Percentiles rank a stretch among this genome's conserved stretches.
Evolutionary conservation across 306 rosid genomes (phyloP).

Genomic region (Morella rubra): DNA sequence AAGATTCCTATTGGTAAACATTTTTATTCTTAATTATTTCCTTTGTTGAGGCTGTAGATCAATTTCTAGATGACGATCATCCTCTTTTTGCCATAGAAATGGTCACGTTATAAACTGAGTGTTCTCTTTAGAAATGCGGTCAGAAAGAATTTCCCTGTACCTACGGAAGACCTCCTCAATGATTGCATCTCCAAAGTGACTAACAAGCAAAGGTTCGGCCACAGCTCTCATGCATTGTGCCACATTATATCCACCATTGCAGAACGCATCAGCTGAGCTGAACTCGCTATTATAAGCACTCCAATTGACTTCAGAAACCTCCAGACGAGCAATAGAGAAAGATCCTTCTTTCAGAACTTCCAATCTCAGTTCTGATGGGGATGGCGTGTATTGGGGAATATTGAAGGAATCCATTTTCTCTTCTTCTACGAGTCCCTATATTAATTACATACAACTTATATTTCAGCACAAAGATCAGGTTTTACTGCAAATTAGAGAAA

Average conservation of each 20-base stretch:
- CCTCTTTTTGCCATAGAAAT: slow-evolving; percentile 11
- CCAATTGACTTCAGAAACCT: slow-evolving; percentile 41
- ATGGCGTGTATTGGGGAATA: slow-evolving; percentile 56
- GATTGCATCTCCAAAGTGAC: slow-evolving; percentile 46
- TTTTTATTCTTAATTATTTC: too few species aligned
- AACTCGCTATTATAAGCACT: slow-evolving; percentile 20
- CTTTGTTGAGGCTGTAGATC: too few species aligned
- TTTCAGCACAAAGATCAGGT: background rate
- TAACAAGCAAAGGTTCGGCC: slow-evolving; percentile 41
- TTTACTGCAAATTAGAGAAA: background rate
- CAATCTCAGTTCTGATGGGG: slow-evolving; percentile 40
- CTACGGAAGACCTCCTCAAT: slow-evolving; percentile 39
- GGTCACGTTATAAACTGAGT: slow-evolving; percentile 28
- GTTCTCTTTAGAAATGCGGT: slow-evolving; percentile 42
- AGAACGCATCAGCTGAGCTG: background rate
- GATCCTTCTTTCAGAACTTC: slow-evolving; percentile 52
- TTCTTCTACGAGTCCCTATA: slow-evolving; percentile 43
- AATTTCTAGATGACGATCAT: background rate
- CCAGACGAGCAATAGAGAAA: slow-evolving; percentile 27
- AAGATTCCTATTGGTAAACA: too few species aligned
- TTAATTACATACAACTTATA: background rate
- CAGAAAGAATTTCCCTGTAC: slow-evolving; percentile 25
- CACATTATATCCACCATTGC: slow-evolving; percentile 33
- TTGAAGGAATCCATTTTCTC: slow-evolving; percentile 49
- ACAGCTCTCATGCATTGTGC: slow-evolving; percentile 46